Evolutionary conservation across 768 basidiomycete species (phyloP).

Genomic region (Phlebiopsis flavidoalba): DNA sequence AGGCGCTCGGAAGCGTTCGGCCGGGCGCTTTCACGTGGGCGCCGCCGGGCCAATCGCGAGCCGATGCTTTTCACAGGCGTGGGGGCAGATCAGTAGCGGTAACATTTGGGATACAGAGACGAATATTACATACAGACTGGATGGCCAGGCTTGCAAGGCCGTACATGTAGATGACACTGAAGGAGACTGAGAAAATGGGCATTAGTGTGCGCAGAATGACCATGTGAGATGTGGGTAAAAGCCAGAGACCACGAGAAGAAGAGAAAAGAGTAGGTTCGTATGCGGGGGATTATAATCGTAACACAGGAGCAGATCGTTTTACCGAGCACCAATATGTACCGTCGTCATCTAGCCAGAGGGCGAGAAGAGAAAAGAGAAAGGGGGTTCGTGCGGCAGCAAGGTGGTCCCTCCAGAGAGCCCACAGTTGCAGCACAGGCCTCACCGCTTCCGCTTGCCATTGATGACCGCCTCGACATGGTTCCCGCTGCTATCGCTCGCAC

Average conservation of each 20-base stretch:
- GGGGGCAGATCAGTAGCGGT: not conserved
- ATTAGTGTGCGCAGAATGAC: not conserved
- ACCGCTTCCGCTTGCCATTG: constrained; percentile 26
- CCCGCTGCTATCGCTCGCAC: constrained; percentile 16
- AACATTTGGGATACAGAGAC: not conserved
- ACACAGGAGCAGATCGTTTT: not conserved
- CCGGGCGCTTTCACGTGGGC: constrained; percentile 10
- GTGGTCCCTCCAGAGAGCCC: not conserved
- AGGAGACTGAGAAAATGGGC: not conserved
- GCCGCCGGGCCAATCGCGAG: constrained; percentile 6
- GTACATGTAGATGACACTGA: not conserved
- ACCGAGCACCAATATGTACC: not conserved
- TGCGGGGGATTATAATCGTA: not conserved
- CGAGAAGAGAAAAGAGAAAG: not conserved
- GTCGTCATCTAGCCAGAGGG: not conserved
- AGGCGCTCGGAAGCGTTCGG: constrained; percentile 14
- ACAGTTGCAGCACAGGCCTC: constrained; percentile 9
- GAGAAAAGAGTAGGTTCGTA: not conserved
- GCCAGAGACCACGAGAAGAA: not conserved
- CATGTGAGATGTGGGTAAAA: not conserved
- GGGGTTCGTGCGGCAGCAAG: not conserved
- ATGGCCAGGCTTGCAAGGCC: not conserved
- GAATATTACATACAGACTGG: not conserved
- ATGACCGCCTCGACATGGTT: constrained; percentile 13
- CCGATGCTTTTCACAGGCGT: not conserved